Conservation (phyloP, 208 protist genomes). For the Angomonas ambiguus region DNA sequence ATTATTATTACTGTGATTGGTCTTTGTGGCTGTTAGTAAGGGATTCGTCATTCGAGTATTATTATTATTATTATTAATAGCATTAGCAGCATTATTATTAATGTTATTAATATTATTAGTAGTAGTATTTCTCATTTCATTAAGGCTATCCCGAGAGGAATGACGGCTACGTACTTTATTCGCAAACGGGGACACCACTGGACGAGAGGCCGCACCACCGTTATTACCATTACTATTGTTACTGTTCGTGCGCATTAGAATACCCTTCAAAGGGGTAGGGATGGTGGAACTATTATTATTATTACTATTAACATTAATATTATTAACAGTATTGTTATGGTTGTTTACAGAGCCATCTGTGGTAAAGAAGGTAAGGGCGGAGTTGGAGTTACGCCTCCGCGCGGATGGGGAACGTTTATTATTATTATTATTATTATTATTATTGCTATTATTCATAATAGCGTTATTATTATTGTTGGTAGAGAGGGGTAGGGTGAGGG, state of each 20-base stretch:
- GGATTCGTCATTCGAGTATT: not conserved
- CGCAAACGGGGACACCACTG: not conserved
- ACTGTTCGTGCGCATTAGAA: not conserved
- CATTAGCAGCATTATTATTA: not conserved
- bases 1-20: not conserved
- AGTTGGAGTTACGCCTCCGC: not conserved
- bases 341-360: not conserved
- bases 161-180: not conserved
- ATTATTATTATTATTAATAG: not conserved
- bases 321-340: not conserved
- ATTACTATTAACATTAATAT: not conserved
- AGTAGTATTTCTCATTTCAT: not conserved
- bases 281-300: not conserved
- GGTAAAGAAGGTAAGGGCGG: not conserved
- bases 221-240: not conserved
- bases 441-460: not conserved
- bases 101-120: slow-evolving; percentile 1
- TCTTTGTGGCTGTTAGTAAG: not conserved
- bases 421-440: not conserved
- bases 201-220: not conserved
- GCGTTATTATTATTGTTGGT: not conserved
- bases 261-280: too few species aligned
- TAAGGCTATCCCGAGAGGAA: not conserved
- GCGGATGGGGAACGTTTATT: not conserved
- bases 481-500: not conserved